Base-by-base conservation (phyloP, 768 basidiomycete genomes). In the Boletellus emodensis region DNA sequence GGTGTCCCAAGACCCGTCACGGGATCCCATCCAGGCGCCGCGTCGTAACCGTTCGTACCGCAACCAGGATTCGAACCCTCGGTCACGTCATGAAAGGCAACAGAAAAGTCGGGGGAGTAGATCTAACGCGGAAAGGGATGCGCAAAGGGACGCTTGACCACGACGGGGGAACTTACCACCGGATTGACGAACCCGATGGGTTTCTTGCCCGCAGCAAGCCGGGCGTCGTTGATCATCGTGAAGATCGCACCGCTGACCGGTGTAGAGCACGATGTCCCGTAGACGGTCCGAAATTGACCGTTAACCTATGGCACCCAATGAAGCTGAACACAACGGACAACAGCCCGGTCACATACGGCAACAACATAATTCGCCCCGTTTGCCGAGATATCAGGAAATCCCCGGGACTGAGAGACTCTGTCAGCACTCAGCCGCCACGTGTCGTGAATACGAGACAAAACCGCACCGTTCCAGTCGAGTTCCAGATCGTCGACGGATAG, bases 1-100 rank as follows among this genome's bases (percentile, higher is more conserved):
- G 75, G 77, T 7, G 74, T 77, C 2, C 75, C 77, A n/a, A 77
- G 55, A 17, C 78, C 79, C 12, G 73, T 71, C 14, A 75, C 76
- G 18, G 76, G 72, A 56, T 75, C 75, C 75, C 75, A 78, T 26
- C 76, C 63, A 3, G 9, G 4, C 2, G 58, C 49, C 4, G 61
- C 51, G 6, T 63, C 65, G 58, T 65, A 77, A 1, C 75, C 75
- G 1, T 42, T 4, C 4, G 68, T 65, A 22, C 61, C 58, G 5
- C 68, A 67, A 12, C 66, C 63, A 0, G 66, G 62, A 30, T 66
- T 64, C 44, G 46, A n/a, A 11, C 63, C 55, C 24, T 7, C 52
- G 1, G 54, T 62, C 22, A 63, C 58, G 7, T 63, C 59, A 12
- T 64, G 51, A 47, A 64, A 61, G 2, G 36, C 39, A 1, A 43